Conservation (phyloP, 768 basidiomycete genomes). For the Termitomyces sp. region DNA sequence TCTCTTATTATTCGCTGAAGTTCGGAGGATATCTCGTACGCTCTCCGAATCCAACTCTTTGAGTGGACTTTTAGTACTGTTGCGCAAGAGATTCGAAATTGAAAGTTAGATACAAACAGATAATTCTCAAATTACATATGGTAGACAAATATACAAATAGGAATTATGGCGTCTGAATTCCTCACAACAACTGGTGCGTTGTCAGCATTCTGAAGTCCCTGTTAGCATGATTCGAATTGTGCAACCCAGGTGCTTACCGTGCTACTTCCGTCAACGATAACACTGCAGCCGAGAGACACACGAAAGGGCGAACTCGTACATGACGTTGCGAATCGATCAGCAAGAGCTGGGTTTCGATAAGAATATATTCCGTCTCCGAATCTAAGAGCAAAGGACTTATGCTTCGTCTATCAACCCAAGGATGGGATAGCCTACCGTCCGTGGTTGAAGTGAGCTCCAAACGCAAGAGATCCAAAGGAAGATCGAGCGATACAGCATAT, state of each 20-base stretch:
- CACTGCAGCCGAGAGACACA: constrained; percentile 58
- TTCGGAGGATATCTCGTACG: background rate
- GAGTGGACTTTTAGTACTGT: too few relatives aligned
- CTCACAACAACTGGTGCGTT: constrained; percentile 50
- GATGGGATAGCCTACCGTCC: constrained; percentile 39
- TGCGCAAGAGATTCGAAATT: too few relatives aligned
- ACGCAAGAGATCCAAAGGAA: constrained; percentile 51
- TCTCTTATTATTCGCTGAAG: too few relatives aligned
- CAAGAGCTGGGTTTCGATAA: constrained; percentile 50
- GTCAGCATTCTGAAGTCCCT: constrained; percentile 32
- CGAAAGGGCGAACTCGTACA: constrained; percentile 63
- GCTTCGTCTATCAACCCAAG: background rate
- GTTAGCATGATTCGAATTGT: constrained; percentile 5
- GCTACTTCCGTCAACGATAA: constrained; percentile 28
- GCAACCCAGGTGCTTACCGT: constrained; percentile 6
- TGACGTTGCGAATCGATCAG: constrained; percentile 59
- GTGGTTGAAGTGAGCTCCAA: constrained; percentile 43
- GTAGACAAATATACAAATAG: constrained; percentile 2
- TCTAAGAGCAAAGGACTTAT: constrained; percentile 23
- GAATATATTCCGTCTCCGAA: constrained; percentile 62
- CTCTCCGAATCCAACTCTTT: background rate
- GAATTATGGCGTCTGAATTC: constrained; percentile 17
- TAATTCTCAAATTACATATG: background rate
- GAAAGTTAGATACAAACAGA: background rate
- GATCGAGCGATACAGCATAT: constrained; percentile 57